Percentiles rank a stretch among this genome's conserved stretches.
phyloP scores from a whole-genome alignment of 2,329 filamentous ascomycete genomes.

The Zymoseptoria brevis region DNA sequence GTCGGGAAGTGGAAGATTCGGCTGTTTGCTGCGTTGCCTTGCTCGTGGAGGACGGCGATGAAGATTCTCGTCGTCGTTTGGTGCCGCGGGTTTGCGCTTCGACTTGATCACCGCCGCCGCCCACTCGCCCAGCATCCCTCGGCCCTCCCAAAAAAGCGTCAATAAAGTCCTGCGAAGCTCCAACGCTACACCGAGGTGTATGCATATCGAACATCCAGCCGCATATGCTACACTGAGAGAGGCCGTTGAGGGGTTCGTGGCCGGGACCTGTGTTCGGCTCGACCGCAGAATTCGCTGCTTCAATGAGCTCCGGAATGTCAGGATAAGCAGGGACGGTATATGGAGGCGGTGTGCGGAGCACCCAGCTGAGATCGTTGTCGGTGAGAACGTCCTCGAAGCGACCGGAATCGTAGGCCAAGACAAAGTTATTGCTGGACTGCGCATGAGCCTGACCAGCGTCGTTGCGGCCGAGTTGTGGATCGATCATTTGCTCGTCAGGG shows the following conservation, averaged over 20 bases:
- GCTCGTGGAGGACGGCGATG: background rate
- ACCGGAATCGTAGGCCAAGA: background rate
- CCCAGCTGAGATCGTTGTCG: background rate
- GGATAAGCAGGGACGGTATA: background rate
- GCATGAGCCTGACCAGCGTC: background rate
- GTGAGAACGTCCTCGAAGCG: background rate
- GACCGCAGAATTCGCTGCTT: background rate
- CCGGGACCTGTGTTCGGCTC: no score
- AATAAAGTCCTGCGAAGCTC: background rate
- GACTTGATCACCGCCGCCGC: no score
- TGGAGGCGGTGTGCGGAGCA: background rate
- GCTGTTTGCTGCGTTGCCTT: background rate
- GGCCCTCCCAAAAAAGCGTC: background rate
- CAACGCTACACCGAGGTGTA: background rate
- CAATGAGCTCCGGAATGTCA: background rate
- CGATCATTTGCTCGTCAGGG: background rate
- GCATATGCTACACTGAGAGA: background rate
- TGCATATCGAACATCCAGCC: background rate
- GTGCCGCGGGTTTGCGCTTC: background rate
- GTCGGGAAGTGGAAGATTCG: background rate
- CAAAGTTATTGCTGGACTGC: background rate
- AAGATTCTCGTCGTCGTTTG: background rate
- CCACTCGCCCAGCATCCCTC: background rate
- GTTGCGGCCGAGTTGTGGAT: background rate
- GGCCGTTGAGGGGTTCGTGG: background rate